Base-by-base conservation (phyloP, 108 stramenopile species). In the Cylindrotheca fusiformis region DNA sequence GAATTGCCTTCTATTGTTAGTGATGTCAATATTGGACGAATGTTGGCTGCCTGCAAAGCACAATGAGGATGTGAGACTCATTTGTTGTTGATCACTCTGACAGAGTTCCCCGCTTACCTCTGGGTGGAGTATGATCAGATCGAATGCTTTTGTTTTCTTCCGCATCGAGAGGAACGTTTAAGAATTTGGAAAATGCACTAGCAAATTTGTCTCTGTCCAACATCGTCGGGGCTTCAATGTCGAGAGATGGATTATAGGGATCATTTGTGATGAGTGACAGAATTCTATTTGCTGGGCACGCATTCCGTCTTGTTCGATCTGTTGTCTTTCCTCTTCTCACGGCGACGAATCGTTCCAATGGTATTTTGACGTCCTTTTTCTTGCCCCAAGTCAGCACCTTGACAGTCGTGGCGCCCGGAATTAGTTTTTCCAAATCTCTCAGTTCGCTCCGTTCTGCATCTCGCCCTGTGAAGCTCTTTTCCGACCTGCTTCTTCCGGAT, bases 181-280 rank as follows among this genome's bases (percentile, higher is more conserved):
- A 68, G 75, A 94, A 94, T 32, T 70, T 58, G 2, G 87, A 53
- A 76, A 94, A 94, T 18, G 93, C 93, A 52, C 63, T 74, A 10
- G 93, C 93, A 69, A 90, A 90, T 63, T 91, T 94, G 67, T 94
- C 93, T 52, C 93, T 74, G 69, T 94, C 93, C 66, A 87, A 56
- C 32, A 67, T 61, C 0, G 93, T 90, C 18, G 93, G 93, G 33
- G 93, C 93, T 65, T 94, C 93, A 56, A 94, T 89, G 61, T 94
- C 93, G 12, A 94, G 63, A 55, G 81, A 76, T 5, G 73, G 68
- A 60, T 67, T 55, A 48, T 57, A 48, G 25, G 50, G 60, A 58
- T 56, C 65, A 18, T 75, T 50, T 3, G 89, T 88, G 0, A 89
- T 71, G 21, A 94, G 74, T 30, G 80, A 82, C 6, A 94, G 57